A percentile compares a stretch with the other conserved stretches of the same genome.
Evolutionary conservation across 768 basidiomycete species (phyloP).

Genomic region (Pleurotus giganteus): DNA sequence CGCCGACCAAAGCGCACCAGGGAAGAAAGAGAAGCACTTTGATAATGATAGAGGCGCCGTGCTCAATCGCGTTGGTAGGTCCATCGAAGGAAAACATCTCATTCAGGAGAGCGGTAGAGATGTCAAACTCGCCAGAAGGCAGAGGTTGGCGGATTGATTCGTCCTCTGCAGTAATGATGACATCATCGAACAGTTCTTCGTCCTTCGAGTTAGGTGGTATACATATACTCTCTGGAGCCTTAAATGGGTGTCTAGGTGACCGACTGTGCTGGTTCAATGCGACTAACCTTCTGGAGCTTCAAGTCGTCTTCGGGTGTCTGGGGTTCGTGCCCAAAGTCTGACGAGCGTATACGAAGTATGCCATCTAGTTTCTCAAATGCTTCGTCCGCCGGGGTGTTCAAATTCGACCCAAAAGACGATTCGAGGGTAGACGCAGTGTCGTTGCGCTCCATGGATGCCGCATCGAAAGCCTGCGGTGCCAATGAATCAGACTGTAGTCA

Average conservation of each 20-base stretch:
- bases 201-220: too few relatives aligned
- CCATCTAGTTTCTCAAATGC: not conserved
- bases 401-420: slow-evolving; percentile 38
- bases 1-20: slow-evolving; percentile 46
- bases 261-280: too few relatives aligned
- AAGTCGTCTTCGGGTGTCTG: too few relatives aligned
- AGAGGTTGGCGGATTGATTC: not conserved
- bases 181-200: not conserved
- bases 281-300: not conserved
- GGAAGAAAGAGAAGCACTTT: slow-evolving; percentile 36
- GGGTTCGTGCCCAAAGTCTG: too few relatives aligned
- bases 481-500: too few relatives aligned
- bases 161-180: too few relatives aligned
- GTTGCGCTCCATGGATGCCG: slow-evolving; percentile 46
- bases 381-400: slow-evolving; percentile 42
- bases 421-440: slow-evolving; percentile 39
- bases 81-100: not conserved
- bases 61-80: slow-evolving; percentile 7
- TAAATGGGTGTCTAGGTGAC: too few relatives aligned
- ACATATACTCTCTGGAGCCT: too few relatives aligned
- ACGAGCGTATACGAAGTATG: not conserved
- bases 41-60: slow-evolving; percentile 18
- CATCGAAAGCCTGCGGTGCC: too few relatives aligned
- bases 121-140: not conserved
- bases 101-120: not conserved